Conservation (phyloP, 2,329 filamentous ascomycete species). For the Aspergillus tanneri region DNA sequence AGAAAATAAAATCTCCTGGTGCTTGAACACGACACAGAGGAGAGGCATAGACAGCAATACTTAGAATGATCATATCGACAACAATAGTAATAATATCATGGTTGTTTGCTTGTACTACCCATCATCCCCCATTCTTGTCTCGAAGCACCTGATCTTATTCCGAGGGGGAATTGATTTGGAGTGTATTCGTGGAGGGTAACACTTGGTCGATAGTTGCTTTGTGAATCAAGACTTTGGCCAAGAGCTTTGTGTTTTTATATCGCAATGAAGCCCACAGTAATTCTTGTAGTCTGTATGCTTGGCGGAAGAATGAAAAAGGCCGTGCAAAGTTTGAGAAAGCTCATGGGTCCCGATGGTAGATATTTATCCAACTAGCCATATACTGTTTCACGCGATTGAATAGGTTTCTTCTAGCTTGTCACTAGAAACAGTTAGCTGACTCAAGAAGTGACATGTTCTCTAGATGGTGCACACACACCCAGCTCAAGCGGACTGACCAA, state of each 20-base stretch:
- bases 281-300: too few relatives aligned
- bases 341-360: neutral
- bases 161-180: neutral
- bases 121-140: too few relatives aligned
- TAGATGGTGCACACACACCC: too few relatives aligned
- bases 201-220: neutral
- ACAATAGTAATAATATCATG: constrained; percentile 6
- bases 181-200: too few relatives aligned
- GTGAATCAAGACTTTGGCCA: neutral
- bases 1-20: too few relatives aligned
- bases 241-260: too few relatives aligned
- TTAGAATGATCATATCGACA: neutral
- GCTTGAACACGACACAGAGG: too few relatives aligned
- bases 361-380: too few relatives aligned
- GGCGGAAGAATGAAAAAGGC: neutral
- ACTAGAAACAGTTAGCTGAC: constrained; percentile 5
- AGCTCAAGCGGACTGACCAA: neutral
- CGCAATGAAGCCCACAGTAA: too few relatives aligned
- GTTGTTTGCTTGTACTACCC: constrained; percentile 11
- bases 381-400: too few relatives aligned
- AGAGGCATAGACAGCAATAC: too few relatives aligned
- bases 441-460: neutral
- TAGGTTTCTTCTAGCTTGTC: constrained; percentile 7
- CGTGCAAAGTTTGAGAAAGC: neutral
- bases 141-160: neutral